Evolutionary conservation across 202 grass and related monocot genomes (phyloP), one percentile per base, ranked within the genome.

Genomic region (Dendrocalamus latiflorus): DNA sequence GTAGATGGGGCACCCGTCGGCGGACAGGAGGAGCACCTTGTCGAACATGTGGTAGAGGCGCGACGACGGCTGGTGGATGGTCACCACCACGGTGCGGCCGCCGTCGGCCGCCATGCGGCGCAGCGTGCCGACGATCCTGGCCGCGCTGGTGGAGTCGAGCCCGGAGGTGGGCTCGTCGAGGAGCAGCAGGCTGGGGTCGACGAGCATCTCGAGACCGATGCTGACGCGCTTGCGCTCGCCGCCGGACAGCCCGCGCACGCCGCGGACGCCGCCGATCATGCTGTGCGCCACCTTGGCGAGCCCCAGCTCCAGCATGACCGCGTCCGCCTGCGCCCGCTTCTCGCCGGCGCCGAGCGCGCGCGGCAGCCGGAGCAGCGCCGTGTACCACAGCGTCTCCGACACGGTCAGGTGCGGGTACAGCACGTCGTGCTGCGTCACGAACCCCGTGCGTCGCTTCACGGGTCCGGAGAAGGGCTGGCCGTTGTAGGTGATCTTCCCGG

Each of bases 111-210:
- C 89, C 91, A 93, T 90, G 45, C 96, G 85, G 1, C 87, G 82
- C 16, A 99, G 93, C 28, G 91, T 93, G 10, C 77, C 71, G 30
- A 95, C 65, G 58, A 95, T 95, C 68, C 86, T 72, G 0, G 96
- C 89, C 0, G 96, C 96, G 1, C 81, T 95, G 42, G 91, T 99
- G 8, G 96, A 99, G 89, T 99, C 96, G n/a, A 99, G 91, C 4
- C 96, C 96, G 0, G 93, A 95, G 8, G 96, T 99, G 13, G 96
- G 96, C 80, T 99, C 96, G 70, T 99, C 96, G 67, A 99, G 93
- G 24, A 98, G 85, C 59, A 98, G 84, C 74, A 98, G 87, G 72
- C 85, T 91, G 0, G 95, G 95, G 83, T 98, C 90, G 15, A 95
- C 77, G 0, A 98, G 85, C 91, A 98, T 90, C 93, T 98, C 96